Evolutionary conservation across 2,329 filamentous ascomycete genomes (phyloP), one percentile per base, ranked within the genome.

Genomic region (Aspergillus aculeatus): DNA sequence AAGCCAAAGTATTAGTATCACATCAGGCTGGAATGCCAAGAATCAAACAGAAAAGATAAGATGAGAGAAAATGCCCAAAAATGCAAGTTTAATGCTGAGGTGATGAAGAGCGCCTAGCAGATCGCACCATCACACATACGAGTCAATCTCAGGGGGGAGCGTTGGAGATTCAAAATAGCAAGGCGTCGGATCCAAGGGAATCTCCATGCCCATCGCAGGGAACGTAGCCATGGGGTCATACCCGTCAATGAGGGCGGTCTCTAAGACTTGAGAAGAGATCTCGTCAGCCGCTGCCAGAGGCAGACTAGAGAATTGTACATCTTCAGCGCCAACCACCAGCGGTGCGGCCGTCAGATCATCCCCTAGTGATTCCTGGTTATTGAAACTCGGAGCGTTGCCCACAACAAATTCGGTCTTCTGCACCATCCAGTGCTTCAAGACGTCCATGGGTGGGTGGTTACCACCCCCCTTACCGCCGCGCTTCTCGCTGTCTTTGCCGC

Each of bases 401-500:
- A 72, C 64, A 32, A 78, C 77, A 47, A 75, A 62, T 65, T 84
- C 83, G 57, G 84, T 80, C 52, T 82, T 78, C 73, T 87, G 83
- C 62, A 79, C 76, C 76, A 88, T 84, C 84, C 84, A 88, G 58
- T 81, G 77, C 70, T 85, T 86, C 61, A 87, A 75, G 53, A 80
- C 78, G 35, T 86, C 84, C 80, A 88, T 87, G 1, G 83, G 77
- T 4, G 85, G 85, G 62, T 82, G 76, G 62, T 86, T 84, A n/a
- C 85, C 84, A 44, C 85, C 85, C 10, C 84, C 84, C 65, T 86
- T 86, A 24, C 84, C 85, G 52, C 84, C 84, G 51, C 85, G 78
- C 66, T 83, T 82, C 73, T 86, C 83, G 62, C 83, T 83, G 59
- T 83, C 82, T 69, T 84, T 85, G 50, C 82, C 81, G 52, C 84